phyloP scores from a whole-genome alignment of 108 stramenopile genomes.

The Parietichytrium sp. region DNA sequence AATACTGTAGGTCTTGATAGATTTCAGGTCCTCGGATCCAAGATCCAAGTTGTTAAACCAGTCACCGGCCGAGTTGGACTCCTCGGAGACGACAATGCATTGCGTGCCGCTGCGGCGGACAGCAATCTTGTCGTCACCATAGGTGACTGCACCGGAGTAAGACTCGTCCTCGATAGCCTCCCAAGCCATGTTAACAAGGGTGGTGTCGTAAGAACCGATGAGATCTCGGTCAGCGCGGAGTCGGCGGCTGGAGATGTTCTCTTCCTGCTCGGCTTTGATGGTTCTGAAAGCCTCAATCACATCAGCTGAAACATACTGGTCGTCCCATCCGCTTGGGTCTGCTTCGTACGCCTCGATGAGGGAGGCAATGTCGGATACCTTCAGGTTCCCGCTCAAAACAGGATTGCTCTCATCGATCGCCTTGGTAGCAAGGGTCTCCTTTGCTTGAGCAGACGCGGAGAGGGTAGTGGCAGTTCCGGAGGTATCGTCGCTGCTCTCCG shows the following conservation, averaged over 20 bases:
- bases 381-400: background rate
- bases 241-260: background rate
- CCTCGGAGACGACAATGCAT: background rate
- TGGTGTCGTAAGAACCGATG: background rate
- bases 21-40: background rate
- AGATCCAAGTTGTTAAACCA: slow-evolving; percentile 18
- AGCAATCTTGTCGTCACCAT: background rate
- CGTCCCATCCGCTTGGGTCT: background rate
- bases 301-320: background rate
- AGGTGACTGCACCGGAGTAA: background rate
- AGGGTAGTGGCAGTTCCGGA: background rate
- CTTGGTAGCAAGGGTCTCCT: background rate
- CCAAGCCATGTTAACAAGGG: background rate
- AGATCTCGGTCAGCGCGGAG: background rate
- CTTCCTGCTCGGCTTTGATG: background rate
- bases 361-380: background rate
- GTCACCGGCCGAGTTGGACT: background rate
- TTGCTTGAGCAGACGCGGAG: background rate
- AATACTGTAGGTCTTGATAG: background rate
- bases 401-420: background rate
- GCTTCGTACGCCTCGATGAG: background rate
- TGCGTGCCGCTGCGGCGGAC: background rate
- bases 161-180: background rate
- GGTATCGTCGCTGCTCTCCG: background rate
- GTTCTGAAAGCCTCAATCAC: background rate